Evolutionary conservation across 768 basidiomycete species (phyloP).

Genomic region (Jaapia argillacea): DNA sequence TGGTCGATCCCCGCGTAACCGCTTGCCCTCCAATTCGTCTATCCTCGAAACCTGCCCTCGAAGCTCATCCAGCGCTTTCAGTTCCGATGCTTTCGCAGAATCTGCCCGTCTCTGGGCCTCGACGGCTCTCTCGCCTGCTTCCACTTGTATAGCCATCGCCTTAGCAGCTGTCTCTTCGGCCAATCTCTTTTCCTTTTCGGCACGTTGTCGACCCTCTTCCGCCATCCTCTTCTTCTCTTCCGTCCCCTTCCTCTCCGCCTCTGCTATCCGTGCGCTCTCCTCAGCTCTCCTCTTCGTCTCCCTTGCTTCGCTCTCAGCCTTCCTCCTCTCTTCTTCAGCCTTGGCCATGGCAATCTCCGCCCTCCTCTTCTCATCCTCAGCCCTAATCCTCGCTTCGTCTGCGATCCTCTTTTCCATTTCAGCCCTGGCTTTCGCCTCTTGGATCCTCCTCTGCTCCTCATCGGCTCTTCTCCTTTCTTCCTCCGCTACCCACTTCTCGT

Average conservation of each 20-base stretch:
- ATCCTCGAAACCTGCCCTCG: too few species aligned
- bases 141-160: too few species aligned
- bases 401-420: slow-evolving; percentile 1
- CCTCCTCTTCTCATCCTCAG: slow-evolving; percentile 8
- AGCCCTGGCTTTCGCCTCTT: slow-evolving; percentile 9
- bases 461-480: too few species aligned
- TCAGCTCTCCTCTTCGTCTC: slow-evolving; percentile 28
- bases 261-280: slow-evolving; percentile 20
- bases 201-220: background rate
- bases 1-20: too few species aligned
- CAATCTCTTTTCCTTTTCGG: background rate
- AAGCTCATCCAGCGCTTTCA: too few species aligned
- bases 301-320: slow-evolving; percentile 19
- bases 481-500: too few species aligned
- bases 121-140: too few species aligned
- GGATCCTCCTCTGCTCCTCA: slow-evolving; percentile 7
- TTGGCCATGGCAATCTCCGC: slow-evolving; percentile 4
- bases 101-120: too few species aligned
- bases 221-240: slow-evolving; percentile 1
- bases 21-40: too few species aligned
- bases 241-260: slow-evolving; percentile 1
- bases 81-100: too few species aligned
- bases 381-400: background rate
- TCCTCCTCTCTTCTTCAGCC: slow-evolving; percentile 1
- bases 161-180: too few species aligned